Conservation (phyloP, 164 flowering plant species). For the Saururus chinensis region DNA sequence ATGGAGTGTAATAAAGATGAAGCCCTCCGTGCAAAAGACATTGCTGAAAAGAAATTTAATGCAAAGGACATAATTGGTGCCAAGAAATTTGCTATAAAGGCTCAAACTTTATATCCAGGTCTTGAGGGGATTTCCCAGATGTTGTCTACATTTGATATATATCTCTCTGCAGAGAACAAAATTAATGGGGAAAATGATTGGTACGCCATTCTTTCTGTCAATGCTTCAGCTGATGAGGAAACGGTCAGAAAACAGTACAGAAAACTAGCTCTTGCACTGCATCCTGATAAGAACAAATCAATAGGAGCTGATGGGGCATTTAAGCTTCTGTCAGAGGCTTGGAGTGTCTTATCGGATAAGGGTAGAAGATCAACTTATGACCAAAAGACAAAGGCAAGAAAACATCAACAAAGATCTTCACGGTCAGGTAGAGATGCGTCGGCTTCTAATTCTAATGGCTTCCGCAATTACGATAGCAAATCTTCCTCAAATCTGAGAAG, state of each 20-base stretch:
- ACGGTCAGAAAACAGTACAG: conserved; percentile 63
- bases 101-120: conserved; percentile 53
- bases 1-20: conserved; percentile 92
- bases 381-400: conserved; percentile 34
- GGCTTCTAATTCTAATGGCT: conserved; percentile 37
- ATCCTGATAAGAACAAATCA: conserved; percentile 91
- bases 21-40: conserved; percentile 61
- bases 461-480: conserved; percentile 34
- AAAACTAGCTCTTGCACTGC: conserved; percentile 78
- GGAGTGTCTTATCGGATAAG: conserved; percentile 82
- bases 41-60: conserved; percentile 59
- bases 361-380: conserved; percentile 51
- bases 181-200: conserved; percentile 61
- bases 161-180: conserved; percentile 53
- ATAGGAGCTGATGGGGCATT: conserved; percentile 94
- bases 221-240: conserved; percentile 65
- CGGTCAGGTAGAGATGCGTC: conserved; percentile 23
- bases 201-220: conserved; percentile 71
- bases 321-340: conserved; percentile 73
- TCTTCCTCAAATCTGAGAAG: conserved; percentile 20
- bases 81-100: conserved; percentile 68
- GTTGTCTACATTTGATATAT: conserved; percentile 59
- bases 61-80: conserved; percentile 53
- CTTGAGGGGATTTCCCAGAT: conserved; percentile 66
- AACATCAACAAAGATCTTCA: conserved; percentile 22